Evolutionary conservation across 2,329 filamentous ascomycete genomes (phyloP).

Genomic region (Verticillium zaregamsianum): DNA sequence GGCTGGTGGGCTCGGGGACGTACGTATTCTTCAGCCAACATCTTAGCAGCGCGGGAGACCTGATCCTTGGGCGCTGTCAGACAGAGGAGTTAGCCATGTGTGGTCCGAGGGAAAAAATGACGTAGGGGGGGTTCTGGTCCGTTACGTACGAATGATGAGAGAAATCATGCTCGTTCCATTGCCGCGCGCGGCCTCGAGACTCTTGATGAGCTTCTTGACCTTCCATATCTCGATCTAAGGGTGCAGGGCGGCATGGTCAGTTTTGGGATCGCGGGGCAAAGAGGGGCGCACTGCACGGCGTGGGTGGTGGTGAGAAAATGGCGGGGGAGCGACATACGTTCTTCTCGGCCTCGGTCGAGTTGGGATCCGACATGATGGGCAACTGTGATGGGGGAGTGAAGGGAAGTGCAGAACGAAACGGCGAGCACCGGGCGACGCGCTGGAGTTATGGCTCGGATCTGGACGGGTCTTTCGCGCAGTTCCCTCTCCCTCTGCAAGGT

Average conservation of each 20-base stretch:
- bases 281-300: slow-evolving; percentile 3
- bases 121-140: slow-evolving; percentile 3
- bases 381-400: background rate
- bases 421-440: background rate
- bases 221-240: slow-evolving; percentile 77
- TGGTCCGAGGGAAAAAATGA: background rate
- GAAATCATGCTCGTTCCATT: slow-evolving; percentile 99
- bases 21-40: slow-evolving; percentile 99
- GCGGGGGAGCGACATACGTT: slow-evolving; percentile 52
- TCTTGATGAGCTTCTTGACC: slow-evolving; percentile 99
- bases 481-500: background rate
- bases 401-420: background rate
- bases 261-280: slow-evolving; percentile 12
- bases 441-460: background rate
- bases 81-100: background rate
- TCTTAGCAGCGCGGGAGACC: slow-evolving; percentile 92
- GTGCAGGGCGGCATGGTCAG: slow-evolving; percentile 13
- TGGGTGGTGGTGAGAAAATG: slow-evolving; percentile 3
- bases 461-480: background rate
- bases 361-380: slow-evolving; percentile 77
- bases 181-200: slow-evolving; percentile 91
- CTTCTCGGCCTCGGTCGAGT: slow-evolving; percentile 94
- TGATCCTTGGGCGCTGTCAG: slow-evolving; percentile 89
- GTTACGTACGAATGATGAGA: slow-evolving; percentile 79
- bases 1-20: slow-evolving; percentile 25